Conservation (phyloP, 2,329 filamentous ascomycete genomes). For the Venturia aucupariae region DNA sequence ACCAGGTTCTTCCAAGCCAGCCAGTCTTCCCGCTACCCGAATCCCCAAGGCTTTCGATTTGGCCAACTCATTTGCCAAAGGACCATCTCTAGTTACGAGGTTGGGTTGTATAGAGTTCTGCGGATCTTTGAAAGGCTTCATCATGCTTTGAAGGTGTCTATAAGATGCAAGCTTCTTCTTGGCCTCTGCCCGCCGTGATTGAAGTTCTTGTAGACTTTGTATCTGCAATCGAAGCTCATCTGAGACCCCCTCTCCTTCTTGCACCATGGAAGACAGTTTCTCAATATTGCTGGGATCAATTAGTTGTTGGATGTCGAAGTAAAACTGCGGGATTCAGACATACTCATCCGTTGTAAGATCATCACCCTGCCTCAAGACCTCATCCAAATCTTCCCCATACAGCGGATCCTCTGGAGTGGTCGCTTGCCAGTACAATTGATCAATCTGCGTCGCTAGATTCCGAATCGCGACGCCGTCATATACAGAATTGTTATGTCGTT, state of each 20-base stretch:
- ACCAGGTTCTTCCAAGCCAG: slow-evolving; percentile 2
- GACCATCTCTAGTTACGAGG: slow-evolving; percentile 54
- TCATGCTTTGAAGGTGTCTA: slow-evolving; percentile 38
- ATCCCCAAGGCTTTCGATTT: slow-evolving; percentile 51
- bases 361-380: slow-evolving; percentile 10
- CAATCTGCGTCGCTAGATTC: slow-evolving; percentile 65
- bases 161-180: slow-evolving; percentile 40
- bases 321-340: background rate
- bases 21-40: slow-evolving; percentile 28
- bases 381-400: slow-evolving; percentile 2
- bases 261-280: background rate
- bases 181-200: slow-evolving; percentile 39
- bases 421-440: slow-evolving; percentile 50
- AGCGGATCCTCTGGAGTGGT: slow-evolving; percentile 25
- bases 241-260: slow-evolving; percentile 17
- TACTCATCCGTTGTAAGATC: slow-evolving; percentile 9
- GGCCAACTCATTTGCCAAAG: slow-evolving; percentile 57
- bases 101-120: slow-evolving; percentile 50
- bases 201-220: slow-evolving; percentile 38
- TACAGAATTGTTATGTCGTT: slow-evolving; percentile 55
- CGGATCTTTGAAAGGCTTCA: slow-evolving; percentile 45
- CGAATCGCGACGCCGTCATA: slow-evolving; percentile 61
- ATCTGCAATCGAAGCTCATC: slow-evolving; percentile 25
- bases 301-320: background rate
- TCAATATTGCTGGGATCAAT: background rate